These are phyloP conservation scores for Akebia trifoliata DNA, from an alignment of 164 flowering plant species.

Conservation along the genomic window DNA sequence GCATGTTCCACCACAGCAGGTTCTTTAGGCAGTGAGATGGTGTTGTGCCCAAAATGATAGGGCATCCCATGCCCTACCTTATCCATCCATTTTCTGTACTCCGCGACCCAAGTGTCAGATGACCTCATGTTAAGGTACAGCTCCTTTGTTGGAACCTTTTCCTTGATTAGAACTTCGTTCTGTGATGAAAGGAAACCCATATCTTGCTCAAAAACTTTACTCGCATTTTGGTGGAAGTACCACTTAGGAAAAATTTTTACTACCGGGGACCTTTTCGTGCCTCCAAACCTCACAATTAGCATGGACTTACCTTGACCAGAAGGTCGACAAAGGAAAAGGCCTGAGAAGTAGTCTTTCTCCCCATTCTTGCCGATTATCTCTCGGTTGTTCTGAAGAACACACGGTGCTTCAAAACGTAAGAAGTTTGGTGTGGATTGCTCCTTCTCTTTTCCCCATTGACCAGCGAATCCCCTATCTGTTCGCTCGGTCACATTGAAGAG, in stretches of 20 bases:
- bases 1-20: constrained; percentile 97
- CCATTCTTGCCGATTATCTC: constrained; percentile 63
- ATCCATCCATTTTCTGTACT: constrained; percentile 97
- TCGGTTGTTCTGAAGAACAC: constrained; percentile 82
- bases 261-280: constrained; percentile 41
- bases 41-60: constrained; percentile 81
- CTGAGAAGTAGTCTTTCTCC: constrained; percentile 54
- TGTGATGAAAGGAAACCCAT: constrained; percentile 99
- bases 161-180: constrained; percentile 73
- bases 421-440: constrained; percentile 46
- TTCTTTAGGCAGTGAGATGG: constrained; percentile 59
- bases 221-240: constrained; percentile 91
- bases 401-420: constrained; percentile 80
- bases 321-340: constrained; percentile 87
- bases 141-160: constrained; percentile 72
- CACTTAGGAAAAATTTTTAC: constrained; percentile 60
- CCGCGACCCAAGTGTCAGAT: constrained; percentile 89
- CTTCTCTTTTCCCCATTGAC: constrained; percentile 67
- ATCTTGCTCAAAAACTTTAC: constrained; percentile 96
- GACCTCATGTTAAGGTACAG: constrained; percentile 73
- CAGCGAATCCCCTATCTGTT: constrained; percentile 82
- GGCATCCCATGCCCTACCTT: constrained; percentile 99
- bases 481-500: constrained; percentile 69
- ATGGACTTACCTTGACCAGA: constrained; percentile 94
- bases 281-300: constrained; percentile 91